A percentile compares a stretch with the other conserved stretches of the same genome.
Conservation (phyloP, 805 yeast species). For the Candida glaebosa region DNA sequence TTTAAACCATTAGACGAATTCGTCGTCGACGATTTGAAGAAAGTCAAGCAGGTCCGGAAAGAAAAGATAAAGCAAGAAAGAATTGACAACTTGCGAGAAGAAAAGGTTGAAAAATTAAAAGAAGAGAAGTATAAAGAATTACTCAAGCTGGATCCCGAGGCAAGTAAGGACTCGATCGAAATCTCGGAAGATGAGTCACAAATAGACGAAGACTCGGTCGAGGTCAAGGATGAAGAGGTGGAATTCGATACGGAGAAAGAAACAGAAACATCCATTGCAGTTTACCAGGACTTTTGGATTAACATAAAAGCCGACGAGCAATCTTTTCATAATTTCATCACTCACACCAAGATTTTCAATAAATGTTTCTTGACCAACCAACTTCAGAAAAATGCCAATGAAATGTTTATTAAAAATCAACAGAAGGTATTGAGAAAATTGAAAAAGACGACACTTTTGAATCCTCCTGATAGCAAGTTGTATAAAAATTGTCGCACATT, state of each 20-base stretch:
- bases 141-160: constrained; percentile 5
- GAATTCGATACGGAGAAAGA: constrained; percentile 7
- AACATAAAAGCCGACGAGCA: constrained; percentile 19
- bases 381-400: constrained; percentile 1
- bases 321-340: constrained; percentile 19
- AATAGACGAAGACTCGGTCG: constrained; percentile 8
- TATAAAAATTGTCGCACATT: constrained; percentile 10
- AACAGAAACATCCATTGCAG: constrained; percentile 1
- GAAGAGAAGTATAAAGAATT: constrained; percentile 3
- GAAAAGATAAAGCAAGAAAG: constrained; percentile 2
- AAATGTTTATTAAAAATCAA: constrained; percentile 7
- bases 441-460: constrained; percentile 1
- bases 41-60: constrained; percentile 6
- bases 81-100: constrained; percentile 8
- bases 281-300: constrained; percentile 12
- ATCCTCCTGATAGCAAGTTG: not conserved
- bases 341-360: constrained; percentile 21
- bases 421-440: constrained; percentile 4
- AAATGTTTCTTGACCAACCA: constrained; percentile 17
- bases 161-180: constrained; percentile 3
- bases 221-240: constrained; percentile 5
- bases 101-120: not conserved
- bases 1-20: constrained; percentile 8
- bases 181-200: constrained; percentile 5
- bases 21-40: constrained; percentile 7